Conservation (phyloP, 2,329 filamentous ascomycete species). For the Fusarium torulosum region DNA sequence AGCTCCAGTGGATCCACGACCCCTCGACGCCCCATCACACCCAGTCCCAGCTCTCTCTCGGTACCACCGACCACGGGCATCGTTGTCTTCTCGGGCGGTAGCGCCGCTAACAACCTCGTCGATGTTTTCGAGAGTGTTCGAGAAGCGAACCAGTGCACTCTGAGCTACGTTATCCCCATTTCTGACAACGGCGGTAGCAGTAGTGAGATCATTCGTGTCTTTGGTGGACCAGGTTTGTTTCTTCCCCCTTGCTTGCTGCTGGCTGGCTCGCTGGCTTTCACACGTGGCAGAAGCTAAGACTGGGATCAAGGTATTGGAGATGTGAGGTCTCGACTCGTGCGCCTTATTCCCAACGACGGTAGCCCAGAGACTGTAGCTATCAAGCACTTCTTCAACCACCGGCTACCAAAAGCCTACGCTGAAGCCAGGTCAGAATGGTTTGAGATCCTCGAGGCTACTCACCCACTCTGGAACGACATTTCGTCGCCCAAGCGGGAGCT, state of each 20-base stretch:
- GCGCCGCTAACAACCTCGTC: constrained; percentile 93
- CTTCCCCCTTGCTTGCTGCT: neutral
- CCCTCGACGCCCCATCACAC: constrained; percentile 39
- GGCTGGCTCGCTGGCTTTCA: no score
- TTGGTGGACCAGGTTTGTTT: constrained; percentile 83
- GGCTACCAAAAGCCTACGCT: constrained; percentile 70
- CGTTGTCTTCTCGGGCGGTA: constrained; percentile 91
- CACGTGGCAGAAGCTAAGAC: constrained; percentile 21
- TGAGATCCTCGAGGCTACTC: constrained; percentile 86
- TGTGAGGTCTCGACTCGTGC: constrained; percentile 76
- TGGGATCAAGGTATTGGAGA: constrained; percentile 66
- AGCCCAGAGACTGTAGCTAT: constrained; percentile 78
- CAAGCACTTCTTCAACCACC: constrained; percentile 87
- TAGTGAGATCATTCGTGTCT: constrained; percentile 92
- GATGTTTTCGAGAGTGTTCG: constrained; percentile 83
- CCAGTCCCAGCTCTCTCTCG: constrained; percentile 19
- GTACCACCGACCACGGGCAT: constrained; percentile 58
- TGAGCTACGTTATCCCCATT: constrained; percentile 93
- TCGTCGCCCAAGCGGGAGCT: constrained; percentile 80
- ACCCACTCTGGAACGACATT: constrained; percentile 79
- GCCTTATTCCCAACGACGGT: constrained; percentile 79
- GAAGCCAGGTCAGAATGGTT: constrained; percentile 86
- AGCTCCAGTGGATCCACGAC: constrained; percentile 40
- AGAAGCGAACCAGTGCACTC: constrained; percentile 72
- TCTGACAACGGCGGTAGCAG: constrained; percentile 96